Base-by-base conservation (phyloP, 2,329 filamentous ascomycete species). In the Venturia aucupariae region DNA sequence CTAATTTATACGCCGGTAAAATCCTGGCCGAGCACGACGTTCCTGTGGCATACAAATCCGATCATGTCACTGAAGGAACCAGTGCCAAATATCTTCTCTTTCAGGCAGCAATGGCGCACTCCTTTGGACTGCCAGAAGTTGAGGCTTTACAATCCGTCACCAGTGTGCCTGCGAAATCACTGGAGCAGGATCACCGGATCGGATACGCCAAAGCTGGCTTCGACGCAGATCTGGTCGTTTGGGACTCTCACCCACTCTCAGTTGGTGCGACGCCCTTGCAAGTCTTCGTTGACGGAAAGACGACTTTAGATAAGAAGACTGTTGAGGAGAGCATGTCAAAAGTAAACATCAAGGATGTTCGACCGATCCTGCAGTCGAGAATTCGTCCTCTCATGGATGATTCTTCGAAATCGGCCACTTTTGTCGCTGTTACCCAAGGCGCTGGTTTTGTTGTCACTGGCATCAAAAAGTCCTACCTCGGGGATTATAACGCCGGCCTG, bases 61-160 rank as follows among this genome's bases (percentile, higher is more conserved):
- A 86, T 88, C 0, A 73, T 88, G 62, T 30, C 6, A 11, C 27
- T 6, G 54, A 60, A 35, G 22, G 2, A 3, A 60, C 55, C 63
- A 89, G 88, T 68, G 86, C 86, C 0, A 86, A 89, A 71, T 86
- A 89, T 67, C 85, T 89, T 3, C 76, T 89, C 0, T 86, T 88
- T 60, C 86, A 80, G 68, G 78, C 78, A 5, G 76, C 77, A 2
- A 78, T 78, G 64, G 78, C 77, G 0, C 76, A 79, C 66, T 71
- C 71, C 13, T 74, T 77, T 66, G 76, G 76, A 0, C 64, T 79
- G 8, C 74, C 75, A 6, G 77, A 78, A 60, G 74, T 78, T 63
- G 75, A 70, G 15, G 77, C 77, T 2, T 67, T 79, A 0, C 73
- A 74, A 13, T 72, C 74, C 8, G 73, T 79, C 1, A 79, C 76